A percentile compares a stretch with the other conserved stretches of the same genome.
These are phyloP conservation scores for Raphanus hybrid DNA, from an alignment of 441 rosid genomes.

Conservation along the genomic window DNA sequence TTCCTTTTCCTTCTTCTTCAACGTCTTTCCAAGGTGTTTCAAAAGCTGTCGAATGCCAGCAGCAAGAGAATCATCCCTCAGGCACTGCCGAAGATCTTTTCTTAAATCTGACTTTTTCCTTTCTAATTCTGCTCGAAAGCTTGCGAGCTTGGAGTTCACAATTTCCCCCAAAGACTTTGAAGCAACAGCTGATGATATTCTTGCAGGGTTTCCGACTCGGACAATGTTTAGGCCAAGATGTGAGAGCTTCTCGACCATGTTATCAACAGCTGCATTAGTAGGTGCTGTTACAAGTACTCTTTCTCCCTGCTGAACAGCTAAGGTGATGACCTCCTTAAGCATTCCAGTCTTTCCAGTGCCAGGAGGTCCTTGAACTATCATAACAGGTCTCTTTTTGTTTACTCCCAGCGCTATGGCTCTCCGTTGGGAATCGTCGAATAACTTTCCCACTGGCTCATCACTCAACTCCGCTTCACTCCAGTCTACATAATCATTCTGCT, in stretches of 20 bases:
- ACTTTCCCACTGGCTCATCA: slow-evolving; percentile 51
- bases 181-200: slow-evolving; percentile 84
- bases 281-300: slow-evolving; percentile 95
- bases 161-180: slow-evolving; percentile 87
- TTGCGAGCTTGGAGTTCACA: slow-evolving; percentile 76
- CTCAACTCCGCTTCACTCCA: slow-evolving; percentile 64
- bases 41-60: slow-evolving; percentile 96
- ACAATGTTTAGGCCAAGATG: slow-evolving; percentile 72
- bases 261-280: slow-evolving; percentile 96
- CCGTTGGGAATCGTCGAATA: slow-evolving; percentile 74
- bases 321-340: slow-evolving; percentile 79
- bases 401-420: slow-evolving; percentile 78
- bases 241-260: slow-evolving; percentile 93
- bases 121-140: slow-evolving; percentile 66
- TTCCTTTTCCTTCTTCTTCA: slow-evolving; percentile 93
- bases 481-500: slow-evolving; percentile 60
- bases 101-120: slow-evolving; percentile 90
- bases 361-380: slow-evolving; percentile 96
- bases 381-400: slow-evolving; percentile 75
- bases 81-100: slow-evolving; percentile 81
- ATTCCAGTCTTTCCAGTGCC: slow-evolving; percentile 96
- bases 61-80: slow-evolving; percentile 92
- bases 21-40: slow-evolving; percentile 83
- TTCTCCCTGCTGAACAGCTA: slow-evolving; percentile 88
- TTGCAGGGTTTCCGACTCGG: slow-evolving; percentile 95